Conservation (phyloP, 805 yeast species). For the Myxozyma lipomycoides region DNA sequence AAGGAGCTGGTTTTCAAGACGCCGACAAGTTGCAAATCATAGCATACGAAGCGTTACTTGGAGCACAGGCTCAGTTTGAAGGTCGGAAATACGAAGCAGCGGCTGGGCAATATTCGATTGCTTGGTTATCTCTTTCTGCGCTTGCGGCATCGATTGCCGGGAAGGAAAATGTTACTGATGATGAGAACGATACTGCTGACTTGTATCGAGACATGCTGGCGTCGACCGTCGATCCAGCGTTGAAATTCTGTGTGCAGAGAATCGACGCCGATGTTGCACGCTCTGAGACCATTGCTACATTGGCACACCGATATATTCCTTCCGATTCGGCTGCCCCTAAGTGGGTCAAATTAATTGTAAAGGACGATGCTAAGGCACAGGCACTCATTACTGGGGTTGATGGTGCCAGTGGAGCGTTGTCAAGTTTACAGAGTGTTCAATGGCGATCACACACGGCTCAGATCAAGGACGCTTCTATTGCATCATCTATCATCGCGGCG, state of each 20-base stretch:
- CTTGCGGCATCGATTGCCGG: slow-evolving; percentile 40
- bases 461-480: slow-evolving; percentile 67
- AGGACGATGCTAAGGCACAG: slow-evolving; percentile 14
- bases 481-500: slow-evolving; percentile 41
- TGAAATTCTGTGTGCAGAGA: slow-evolving; percentile 42
- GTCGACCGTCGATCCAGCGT: slow-evolving; percentile 60
- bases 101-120: slow-evolving; percentile 51
- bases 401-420: slow-evolving; percentile 1
- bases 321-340: slow-evolving; percentile 41
- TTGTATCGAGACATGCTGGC: slow-evolving; percentile 55
- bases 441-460: slow-evolving; percentile 63
- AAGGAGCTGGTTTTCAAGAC: slow-evolving; percentile 22
- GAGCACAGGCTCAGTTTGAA: slow-evolving; percentile 50
- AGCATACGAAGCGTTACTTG: slow-evolving; percentile 44
- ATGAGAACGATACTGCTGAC: slow-evolving; percentile 29
- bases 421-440: slow-evolving; percentile 45
- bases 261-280: slow-evolving; percentile 22
- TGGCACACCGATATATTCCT: slow-evolving; percentile 46
- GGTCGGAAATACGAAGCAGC: slow-evolving; percentile 56
- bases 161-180: slow-evolving; percentile 9
- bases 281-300: slow-evolving; percentile 48
- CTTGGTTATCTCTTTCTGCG: slow-evolving; percentile 58
- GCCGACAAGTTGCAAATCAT: slow-evolving; percentile 29
- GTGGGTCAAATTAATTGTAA: slow-evolving; percentile 41
- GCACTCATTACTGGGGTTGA: slow-evolving; percentile 12